A percentile compares a stretch with the other conserved stretches of the same genome.
These are phyloP conservation scores for Colletotrichum sp. DNA, from an alignment of 2,329 filamentous ascomycete genomes.

Conservation along the genomic window DNA sequence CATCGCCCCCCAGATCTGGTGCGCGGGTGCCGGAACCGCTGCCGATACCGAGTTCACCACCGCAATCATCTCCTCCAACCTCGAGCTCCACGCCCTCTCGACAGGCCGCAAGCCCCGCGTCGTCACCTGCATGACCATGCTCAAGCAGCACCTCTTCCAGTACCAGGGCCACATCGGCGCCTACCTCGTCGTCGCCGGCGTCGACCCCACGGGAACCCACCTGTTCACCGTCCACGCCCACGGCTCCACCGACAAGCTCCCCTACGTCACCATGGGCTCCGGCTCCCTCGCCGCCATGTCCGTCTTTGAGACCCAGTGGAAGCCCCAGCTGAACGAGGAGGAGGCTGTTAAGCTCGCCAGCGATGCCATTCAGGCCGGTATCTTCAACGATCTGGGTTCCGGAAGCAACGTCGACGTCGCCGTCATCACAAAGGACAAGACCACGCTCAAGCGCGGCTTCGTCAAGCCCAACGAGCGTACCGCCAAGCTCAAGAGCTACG, in stretches of 20 bases:
- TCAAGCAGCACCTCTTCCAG: conserved; percentile 99
- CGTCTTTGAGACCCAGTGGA: conserved; percentile 97
- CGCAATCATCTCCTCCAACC: conserved; percentile 96
- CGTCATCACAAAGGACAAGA: conserved; percentile 94
- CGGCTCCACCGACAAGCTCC: conserved; percentile 97
- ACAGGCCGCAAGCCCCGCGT: conserved; percentile 97
- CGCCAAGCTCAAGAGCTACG: conserved; percentile 92
- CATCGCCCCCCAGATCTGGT: conserved; percentile 99
- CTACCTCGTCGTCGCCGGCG: conserved; percentile 95
- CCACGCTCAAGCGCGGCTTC: conserved; percentile 89
- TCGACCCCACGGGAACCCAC: conserved; percentile 92
- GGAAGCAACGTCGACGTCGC: conserved; percentile 98
- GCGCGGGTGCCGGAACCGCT: conserved; percentile 94
- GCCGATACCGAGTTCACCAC: conserved; percentile 99
- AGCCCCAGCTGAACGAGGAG: conserved; percentile 75
- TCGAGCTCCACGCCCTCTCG: conserved; percentile 95
- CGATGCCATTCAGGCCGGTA: conserved; percentile 92
- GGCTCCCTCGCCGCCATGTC: conserved; percentile 97
- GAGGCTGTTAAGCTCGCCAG: conserved; percentile 83
- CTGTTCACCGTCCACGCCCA: conserved; percentile 99
- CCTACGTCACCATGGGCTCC: conserved; percentile 98
- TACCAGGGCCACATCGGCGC: conserved; percentile 98
- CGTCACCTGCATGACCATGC: conserved; percentile 98
- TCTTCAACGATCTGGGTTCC: conserved; percentile 97
- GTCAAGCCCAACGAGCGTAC: conserved; percentile 91